Conservation (phyloP, 2,329 filamentous ascomycete species). For the Tolypocladium album region DNA sequence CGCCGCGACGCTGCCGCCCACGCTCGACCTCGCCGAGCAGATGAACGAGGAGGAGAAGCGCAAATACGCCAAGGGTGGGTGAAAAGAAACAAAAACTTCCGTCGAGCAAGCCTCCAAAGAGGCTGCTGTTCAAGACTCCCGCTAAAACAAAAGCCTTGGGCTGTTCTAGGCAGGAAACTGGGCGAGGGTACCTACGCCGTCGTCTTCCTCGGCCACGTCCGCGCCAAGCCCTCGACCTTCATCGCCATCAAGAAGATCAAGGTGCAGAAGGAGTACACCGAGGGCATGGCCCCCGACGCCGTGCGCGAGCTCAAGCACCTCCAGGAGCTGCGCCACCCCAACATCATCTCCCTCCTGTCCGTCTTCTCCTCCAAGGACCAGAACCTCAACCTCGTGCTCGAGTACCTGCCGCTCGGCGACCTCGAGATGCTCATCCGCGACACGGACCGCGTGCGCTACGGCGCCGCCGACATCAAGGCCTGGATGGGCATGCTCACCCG, state of each 20-base stretch:
- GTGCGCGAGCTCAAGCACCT: slow-evolving; percentile 93
- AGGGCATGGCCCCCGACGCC: slow-evolving; percentile 89
- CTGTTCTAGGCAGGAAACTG: slow-evolving; percentile 62
- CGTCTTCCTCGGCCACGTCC: slow-evolving; percentile 80
- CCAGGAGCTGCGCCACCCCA: slow-evolving; percentile 87
- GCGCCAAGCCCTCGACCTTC: slow-evolving; percentile 56
- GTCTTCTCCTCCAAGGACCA: slow-evolving; percentile 96
- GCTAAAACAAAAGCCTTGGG: no score
- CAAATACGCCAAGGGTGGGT: slow-evolving; percentile 76
- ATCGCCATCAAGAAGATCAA: slow-evolving; percentile 96
- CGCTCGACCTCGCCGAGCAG: slow-evolving; percentile 61
- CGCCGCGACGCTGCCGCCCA: slow-evolving; percentile 21
- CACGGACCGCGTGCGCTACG: slow-evolving; percentile 65
- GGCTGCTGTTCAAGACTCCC: no score
- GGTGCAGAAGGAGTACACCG: slow-evolving; percentile 71
- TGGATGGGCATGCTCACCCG: slow-evolving; percentile 98
- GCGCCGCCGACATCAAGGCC: slow-evolving; percentile 83
- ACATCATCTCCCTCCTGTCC: slow-evolving; percentile 85
- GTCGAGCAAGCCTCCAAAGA: no score
- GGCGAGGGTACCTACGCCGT: slow-evolving; percentile 96
- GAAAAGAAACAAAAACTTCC: no score
- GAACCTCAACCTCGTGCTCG: slow-evolving; percentile 90
- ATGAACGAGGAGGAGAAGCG: slow-evolving; percentile 72
- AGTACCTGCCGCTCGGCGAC: slow-evolving; percentile 88
- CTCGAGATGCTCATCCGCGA: slow-evolving; percentile 92